Conservation (phyloP, 2,329 filamentous ascomycete genomes). For the Ascochyta fabae region DNA sequence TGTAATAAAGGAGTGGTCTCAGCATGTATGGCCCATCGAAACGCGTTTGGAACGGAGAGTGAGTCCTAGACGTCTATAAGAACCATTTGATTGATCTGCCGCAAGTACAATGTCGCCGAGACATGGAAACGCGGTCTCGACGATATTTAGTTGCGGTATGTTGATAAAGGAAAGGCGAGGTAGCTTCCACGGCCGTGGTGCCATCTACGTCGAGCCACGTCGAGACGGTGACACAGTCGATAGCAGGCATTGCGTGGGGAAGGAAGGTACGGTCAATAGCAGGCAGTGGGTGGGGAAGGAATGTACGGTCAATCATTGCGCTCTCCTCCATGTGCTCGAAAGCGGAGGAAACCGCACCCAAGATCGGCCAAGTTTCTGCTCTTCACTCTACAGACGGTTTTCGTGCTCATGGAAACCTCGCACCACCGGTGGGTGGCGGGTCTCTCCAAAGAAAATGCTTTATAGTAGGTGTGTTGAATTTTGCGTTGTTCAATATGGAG, state of each 20-base stretch:
- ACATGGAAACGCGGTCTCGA: conserved; percentile 20
- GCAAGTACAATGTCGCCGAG: conserved; percentile 23
- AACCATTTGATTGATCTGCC: conserved; percentile 14
- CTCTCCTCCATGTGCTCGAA: conserved; percentile 58
- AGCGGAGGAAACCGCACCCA: conserved; percentile 63
- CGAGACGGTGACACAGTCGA: conserved; percentile 13
- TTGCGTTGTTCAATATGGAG: conserved; percentile 63
- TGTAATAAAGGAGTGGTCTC: neutral
- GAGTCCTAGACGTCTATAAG: conserved; percentile 21
- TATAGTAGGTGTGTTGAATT: conserved; percentile 47
- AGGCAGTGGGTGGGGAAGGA: neutral
- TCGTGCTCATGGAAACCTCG: conserved; percentile 61
- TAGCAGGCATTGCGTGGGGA: conserved; percentile 6
- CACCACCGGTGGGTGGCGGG: conserved; percentile 46
- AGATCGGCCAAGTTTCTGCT: conserved; percentile 58
- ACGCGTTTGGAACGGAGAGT: conserved; percentile 16
- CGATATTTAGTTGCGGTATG: conserved; percentile 22
- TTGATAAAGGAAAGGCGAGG: neutral
- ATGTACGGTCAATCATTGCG: conserved; percentile 67
- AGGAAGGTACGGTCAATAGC: conserved; percentile 48
- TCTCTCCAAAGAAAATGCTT: conserved; percentile 64
- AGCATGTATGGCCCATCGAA: conserved; percentile 18
- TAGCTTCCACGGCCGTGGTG: conserved; percentile 4
- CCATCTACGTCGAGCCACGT: conserved; percentile 18
- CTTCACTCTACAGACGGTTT: conserved; percentile 66